Evolutionary conservation across 2,329 filamentous ascomycete genomes (phyloP), one percentile per base, ranked within the genome.

Genomic region (Fusarium pseudoanthophilum): DNA sequence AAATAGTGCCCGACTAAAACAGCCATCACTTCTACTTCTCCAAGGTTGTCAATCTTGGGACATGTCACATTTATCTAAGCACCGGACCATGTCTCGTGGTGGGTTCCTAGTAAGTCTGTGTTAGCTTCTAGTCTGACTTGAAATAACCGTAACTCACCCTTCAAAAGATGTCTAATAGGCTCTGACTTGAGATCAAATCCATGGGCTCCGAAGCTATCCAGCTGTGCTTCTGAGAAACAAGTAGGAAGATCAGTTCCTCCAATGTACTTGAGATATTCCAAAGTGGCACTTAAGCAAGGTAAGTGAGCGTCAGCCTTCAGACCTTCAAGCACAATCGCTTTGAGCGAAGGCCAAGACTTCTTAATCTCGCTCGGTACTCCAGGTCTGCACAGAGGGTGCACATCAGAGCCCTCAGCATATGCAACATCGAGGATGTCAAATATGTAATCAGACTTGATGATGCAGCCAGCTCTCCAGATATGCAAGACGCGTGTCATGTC

Each of bases 191-290:
- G 55, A 37, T 72, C 69, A 57, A 62, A 72, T 2, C 62, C 67
- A 34, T 93, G 91, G 42, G 87, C 85, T 0, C 92, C 91, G 78
- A 93, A 93, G 76, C 90, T 92, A 77, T 93, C 91, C 79, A 93
- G 82, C 82, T 93, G 87, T 0, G 91, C 91, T 80, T 93, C 91
- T 82, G 91, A 91, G 77, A 93, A 93, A 64, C 88, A 86, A 8
- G 91, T 92, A 0, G 91, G 91, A 37, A 93, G 79, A 66, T 87
- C 86, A 7, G 86, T 88, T 21, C 87, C 87, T 3, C 85, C 87
- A 34, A 85, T 85, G 60, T 91, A 91, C 80, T 93, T 93, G 75
- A 91, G 81, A 75, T 92, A 93, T 73, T 93, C 92, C 60, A 93
- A 77, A 3, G 85, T 91, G 4, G 90, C 87, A 40, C 87, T 87